Evolutionary conservation across 495 filamentous ascomycete genomes (phyloP).

Genomic region (Lasiosphaeris hirsuta): DNA sequence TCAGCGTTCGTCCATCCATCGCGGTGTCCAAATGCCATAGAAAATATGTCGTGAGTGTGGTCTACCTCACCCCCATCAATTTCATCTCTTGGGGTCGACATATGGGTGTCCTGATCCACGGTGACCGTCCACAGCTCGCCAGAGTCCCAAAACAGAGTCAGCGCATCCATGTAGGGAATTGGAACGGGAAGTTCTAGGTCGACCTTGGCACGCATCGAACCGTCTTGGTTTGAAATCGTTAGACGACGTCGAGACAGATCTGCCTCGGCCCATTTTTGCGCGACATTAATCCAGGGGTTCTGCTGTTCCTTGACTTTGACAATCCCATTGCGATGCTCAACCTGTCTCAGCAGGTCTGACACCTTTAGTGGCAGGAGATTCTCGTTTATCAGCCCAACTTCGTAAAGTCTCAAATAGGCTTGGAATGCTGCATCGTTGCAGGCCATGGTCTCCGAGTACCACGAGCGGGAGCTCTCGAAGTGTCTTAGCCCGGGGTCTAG

Average conservation of each 20-base stretch:
- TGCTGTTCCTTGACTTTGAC: conserved; percentile 53
- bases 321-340: conserved; percentile 47
- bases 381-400: conserved; percentile 70
- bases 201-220: conserved; percentile 34
- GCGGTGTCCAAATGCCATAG: conserved; percentile 48
- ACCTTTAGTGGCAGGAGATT: conserved; percentile 64
- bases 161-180: conserved; percentile 38
- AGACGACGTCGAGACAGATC: conserved; percentile 29
- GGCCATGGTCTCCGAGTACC: conserved; percentile 72
- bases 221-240: conserved; percentile 32
- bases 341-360: conserved; percentile 32
- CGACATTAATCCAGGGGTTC: conserved; percentile 65
- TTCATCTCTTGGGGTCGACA: conserved; percentile 7
- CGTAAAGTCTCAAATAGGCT: conserved; percentile 68
- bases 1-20: conserved; percentile 24
- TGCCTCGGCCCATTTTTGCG: conserved; percentile 46
- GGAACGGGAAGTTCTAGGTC: conserved; percentile 45
- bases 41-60: conserved; percentile 47
- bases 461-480: conserved; percentile 49
- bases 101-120: conserved; percentile 28
- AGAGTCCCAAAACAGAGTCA: conserved; percentile 51
- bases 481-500: conserved; percentile 62
- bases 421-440: conserved; percentile 81
- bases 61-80: conserved; percentile 26
- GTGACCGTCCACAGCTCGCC: conserved; percentile 39